Evolutionary conservation across 805 yeast species (phyloP).

Genomic region (Yarrowia osloensis): DNA sequence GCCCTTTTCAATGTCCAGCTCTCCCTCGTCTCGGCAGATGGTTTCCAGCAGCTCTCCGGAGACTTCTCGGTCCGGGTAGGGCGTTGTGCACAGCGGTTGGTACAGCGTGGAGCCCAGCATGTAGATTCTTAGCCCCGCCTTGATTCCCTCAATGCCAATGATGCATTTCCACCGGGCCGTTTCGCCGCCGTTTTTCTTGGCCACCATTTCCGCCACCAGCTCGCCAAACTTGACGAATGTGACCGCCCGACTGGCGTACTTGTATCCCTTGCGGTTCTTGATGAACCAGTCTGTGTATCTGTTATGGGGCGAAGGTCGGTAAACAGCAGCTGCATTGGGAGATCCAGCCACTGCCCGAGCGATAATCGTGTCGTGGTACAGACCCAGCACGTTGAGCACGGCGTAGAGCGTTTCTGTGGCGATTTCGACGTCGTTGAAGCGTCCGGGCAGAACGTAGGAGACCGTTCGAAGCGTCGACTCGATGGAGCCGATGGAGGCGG

Average conservation of each 20-base stretch:
- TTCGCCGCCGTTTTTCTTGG: constrained; percentile 38
- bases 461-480: constrained; percentile 44
- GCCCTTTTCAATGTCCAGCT: constrained; percentile 11
- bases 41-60: constrained; percentile 41
- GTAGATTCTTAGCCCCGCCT: constrained; percentile 41
- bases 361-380: constrained; percentile 45
- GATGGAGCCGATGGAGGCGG: constrained; percentile 43
- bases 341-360: constrained; percentile 38
- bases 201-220: constrained; percentile 45
- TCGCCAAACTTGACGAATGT: constrained; percentile 42
- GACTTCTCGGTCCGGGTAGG: constrained; percentile 43
- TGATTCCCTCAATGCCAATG: constrained; percentile 40
- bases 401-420: constrained; percentile 44
- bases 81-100: constrained; percentile 41
- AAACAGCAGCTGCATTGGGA: constrained; percentile 35
- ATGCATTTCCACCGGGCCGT: constrained; percentile 40
- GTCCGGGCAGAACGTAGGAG: constrained; percentile 45
- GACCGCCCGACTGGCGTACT: constrained; percentile 39
- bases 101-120: constrained; percentile 38
- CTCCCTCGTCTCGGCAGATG: background rate
- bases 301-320: constrained; percentile 37
- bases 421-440: constrained; percentile 45
- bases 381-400: constrained; percentile 42
- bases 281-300: constrained; percentile 39
- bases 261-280: constrained; percentile 36